These are phyloP conservation scores for Aspergillus piperis DNA, from an alignment of 2,329 filamentous ascomycete genomes.

Conservation along the genomic window DNA sequence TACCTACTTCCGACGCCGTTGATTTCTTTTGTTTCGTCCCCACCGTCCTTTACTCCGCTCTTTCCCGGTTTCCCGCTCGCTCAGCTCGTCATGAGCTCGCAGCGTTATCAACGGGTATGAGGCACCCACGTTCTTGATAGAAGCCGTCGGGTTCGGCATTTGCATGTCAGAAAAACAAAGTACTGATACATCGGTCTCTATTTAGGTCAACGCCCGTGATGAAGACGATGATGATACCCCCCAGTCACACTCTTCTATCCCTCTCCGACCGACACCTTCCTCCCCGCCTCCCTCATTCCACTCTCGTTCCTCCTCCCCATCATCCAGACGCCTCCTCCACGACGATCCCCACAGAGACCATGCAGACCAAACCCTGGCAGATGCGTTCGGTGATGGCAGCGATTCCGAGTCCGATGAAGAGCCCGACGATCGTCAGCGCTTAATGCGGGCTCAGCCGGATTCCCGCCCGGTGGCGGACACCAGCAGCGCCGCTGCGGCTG, in stretches of 20 bases:
- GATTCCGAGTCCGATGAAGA: slow-evolving; percentile 70
- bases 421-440: slow-evolving; percentile 77
- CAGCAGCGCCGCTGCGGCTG: slow-evolving; percentile 16
- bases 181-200: slow-evolving; percentile 11
- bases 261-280: slow-evolving; percentile 35
- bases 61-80: slow-evolving; percentile 26
- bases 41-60: slow-evolving; percentile 5
- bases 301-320: slow-evolving; percentile 73
- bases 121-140: slow-evolving; percentile 20
- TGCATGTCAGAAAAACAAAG: not conserved
- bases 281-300: slow-evolving; percentile 75
- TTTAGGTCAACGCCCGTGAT: slow-evolving; percentile 47
- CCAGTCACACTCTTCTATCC: slow-evolving; percentile 35
- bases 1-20: not conserved
- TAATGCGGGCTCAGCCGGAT: slow-evolving; percentile 69
- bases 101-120: slow-evolving; percentile 52
- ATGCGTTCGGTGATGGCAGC: slow-evolving; percentile 85
- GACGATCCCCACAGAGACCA: slow-evolving; percentile 54
- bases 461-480: slow-evolving; percentile 31
- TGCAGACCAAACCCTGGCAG: slow-evolving; percentile 80
- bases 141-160: not conserved
- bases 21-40: slow-evolving; percentile 19
- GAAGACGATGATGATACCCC: slow-evolving; percentile 43
- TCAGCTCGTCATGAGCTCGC: slow-evolving; percentile 52
- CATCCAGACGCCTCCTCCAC: slow-evolving; percentile 55